Evolutionary conservation across 805 yeast species (phyloP), one percentile per base, ranked within the genome.

Genomic region (Candida hungchunana): DNA sequence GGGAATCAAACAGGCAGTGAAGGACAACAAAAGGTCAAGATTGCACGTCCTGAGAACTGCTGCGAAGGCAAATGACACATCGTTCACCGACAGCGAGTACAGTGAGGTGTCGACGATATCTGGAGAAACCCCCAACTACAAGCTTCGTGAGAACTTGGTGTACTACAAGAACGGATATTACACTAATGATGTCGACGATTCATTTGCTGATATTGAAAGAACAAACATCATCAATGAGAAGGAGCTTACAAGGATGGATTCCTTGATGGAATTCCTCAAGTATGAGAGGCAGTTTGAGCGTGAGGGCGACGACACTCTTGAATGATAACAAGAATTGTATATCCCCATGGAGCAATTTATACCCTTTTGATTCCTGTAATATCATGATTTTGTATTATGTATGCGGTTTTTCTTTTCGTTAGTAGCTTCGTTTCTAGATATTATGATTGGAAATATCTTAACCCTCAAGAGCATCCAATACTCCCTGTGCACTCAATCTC

Each of bases 401-500:
- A n/a, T n/a, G n/a, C n/a, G n/a, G n/a, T n/a, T n/a, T n/a, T n/a
- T n/a, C n/a, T n/a, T n/a, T n/a, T n/a, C n/a, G n/a, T n/a, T n/a
- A n/a, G n/a, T n/a, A n/a, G n/a, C n/a, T n/a, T n/a, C n/a, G n/a
- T n/a, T n/a, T n/a, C n/a, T n/a, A n/a, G n/a, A n/a, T n/a, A n/a
- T n/a, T n/a, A n/a, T n/a, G n/a, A n/a, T n/a, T n/a, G n/a, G n/a
- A n/a, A n/a, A n/a, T n/a, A n/a, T n/a, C n/a, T 8, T 13, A 5
- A 13, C 7, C 14, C 26, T 30, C 21, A 14, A 34, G 30, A 5
- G 22, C 18, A 4, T 26, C 26, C 7, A 18, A 23, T 6, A 36
- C 31, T 10, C 10, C 18, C 4, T 13, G 23, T 2, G 71, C 64
- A 8, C 59, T 41, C 1, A 61, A 13, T 39, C 75, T 42, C 0